These are phyloP conservation scores for Picea sitchensis DNA, from an alignment of 75 land plant genomes.

Conservation along the genomic window DNA sequence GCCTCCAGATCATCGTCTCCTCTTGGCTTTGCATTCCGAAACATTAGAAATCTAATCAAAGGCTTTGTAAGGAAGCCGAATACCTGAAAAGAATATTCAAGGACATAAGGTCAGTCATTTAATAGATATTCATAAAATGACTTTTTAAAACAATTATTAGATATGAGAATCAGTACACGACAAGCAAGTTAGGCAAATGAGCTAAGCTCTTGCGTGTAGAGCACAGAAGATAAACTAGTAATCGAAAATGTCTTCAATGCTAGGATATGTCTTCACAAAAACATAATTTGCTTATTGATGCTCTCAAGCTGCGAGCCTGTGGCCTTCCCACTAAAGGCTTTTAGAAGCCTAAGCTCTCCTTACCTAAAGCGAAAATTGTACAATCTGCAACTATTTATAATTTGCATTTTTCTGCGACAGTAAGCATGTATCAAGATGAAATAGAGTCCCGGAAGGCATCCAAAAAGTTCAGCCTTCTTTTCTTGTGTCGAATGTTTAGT, in stretches of 20 bases:
- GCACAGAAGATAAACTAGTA: background rate
- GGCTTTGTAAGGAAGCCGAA: constrained; percentile 35
- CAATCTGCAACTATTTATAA: no score
- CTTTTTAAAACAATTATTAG: background rate
- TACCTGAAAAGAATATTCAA: constrained; percentile 12
- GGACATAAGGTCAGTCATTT: no score
- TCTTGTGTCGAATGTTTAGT: no score
- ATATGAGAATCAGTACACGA: background rate
- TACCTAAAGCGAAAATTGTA: no score
- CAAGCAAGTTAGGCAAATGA: background rate
- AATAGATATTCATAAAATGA: background rate
- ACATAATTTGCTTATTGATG: no score
- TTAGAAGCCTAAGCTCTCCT: no score
- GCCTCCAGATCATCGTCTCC: constrained; percentile 10
- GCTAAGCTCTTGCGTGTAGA: background rate
- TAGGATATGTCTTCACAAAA: background rate
- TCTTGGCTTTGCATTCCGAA: background rate
- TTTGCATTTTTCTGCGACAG: no score
- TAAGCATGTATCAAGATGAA: no score
- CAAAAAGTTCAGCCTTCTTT: no score
- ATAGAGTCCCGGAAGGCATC: no score
- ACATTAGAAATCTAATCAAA: constrained; percentile 15
- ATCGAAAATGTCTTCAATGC: background rate
- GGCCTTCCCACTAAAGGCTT: no score
- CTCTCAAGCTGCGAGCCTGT: no score